Evolutionary conservation across 192 early-diverging fungal genomes (phyloP).

Genomic region (Spizellomyces punctatus): DNA sequence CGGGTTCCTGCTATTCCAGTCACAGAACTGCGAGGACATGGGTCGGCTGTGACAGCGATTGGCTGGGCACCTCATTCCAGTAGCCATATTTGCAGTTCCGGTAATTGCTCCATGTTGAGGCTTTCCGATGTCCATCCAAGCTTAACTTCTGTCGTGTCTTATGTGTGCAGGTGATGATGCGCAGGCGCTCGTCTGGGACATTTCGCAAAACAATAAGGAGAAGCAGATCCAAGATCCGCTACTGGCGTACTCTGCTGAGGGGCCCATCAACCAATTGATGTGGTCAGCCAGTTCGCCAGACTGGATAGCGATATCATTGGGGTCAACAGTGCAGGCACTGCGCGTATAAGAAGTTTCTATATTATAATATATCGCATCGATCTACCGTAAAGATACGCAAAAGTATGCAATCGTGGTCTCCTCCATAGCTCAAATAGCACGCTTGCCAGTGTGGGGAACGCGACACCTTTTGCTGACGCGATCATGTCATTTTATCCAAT

Average conservation of each 20-base stretch:
- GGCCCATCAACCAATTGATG: slow-evolving; percentile 78
- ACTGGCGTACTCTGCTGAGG: slow-evolving; percentile 73
- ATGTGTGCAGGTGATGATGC: slow-evolving; percentile 73
- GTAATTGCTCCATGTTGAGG: slow-evolving; percentile 43
- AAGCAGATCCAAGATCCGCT: slow-evolving; percentile 62
- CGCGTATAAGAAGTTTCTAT: slow-evolving; percentile 55
- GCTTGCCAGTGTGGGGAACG: no score
- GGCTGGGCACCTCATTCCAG: slow-evolving; percentile 85
- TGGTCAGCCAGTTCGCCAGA: slow-evolving; percentile 81
- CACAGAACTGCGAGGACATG: slow-evolving; percentile 79
- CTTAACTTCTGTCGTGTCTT: not conserved
- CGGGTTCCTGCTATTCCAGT: slow-evolving; percentile 88
- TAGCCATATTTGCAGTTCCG: slow-evolving; percentile 82
- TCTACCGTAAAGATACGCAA: no score
- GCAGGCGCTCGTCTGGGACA: slow-evolving; percentile 93
- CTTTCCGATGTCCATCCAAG: not conserved
- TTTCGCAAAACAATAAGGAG: slow-evolving; percentile 38
- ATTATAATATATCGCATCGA: no score
- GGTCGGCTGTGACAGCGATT: slow-evolving; percentile 76
- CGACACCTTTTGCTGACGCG: no score
- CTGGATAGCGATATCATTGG: slow-evolving; percentile 90
- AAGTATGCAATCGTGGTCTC: no score
- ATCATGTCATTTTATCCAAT: no score
- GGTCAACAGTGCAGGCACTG: slow-evolving; percentile 82
- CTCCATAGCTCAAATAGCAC: no score